These are phyloP conservation scores for Mucor irregularis DNA, from an alignment of 371 early-diverging fungal species.

Conservation along the genomic window DNA sequence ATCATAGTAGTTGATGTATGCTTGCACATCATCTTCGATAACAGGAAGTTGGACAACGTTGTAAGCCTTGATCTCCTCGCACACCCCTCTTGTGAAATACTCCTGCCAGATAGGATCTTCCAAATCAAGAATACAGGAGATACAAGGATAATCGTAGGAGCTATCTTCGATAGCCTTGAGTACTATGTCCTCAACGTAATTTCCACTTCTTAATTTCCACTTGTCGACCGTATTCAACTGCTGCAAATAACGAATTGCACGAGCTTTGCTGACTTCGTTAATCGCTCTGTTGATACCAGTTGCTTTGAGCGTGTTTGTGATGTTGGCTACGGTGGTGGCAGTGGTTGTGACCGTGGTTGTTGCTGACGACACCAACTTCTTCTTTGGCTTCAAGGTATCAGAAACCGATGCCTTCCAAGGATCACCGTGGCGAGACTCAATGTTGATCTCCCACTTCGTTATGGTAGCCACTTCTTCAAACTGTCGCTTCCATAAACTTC, in stretches of 20 bases:
- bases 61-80: slow-evolving; percentile 8
- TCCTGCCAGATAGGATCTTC: slow-evolving; percentile 8
- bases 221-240: neutral
- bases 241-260: neutral
- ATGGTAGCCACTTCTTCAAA: slow-evolving; percentile 2
- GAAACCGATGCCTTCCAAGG: slow-evolving; percentile 3
- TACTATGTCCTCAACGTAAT: slow-evolving; percentile 7
- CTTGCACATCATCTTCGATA: slow-evolving; percentile 8
- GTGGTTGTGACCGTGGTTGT: neutral
- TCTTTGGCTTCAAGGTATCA: slow-evolving; percentile 6
- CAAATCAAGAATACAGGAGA: slow-evolving; percentile 12
- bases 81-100: slow-evolving; percentile 11
- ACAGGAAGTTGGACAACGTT: slow-evolving; percentile 7
- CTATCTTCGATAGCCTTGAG: slow-evolving; percentile 4
- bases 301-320: too few species aligned
- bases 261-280: neutral
- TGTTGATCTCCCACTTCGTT: slow-evolving; percentile 4
- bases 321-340: slow-evolving; percentile 1
- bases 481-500: slow-evolving; percentile 4
- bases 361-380: too few species aligned
- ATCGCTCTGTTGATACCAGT: slow-evolving; percentile 1
- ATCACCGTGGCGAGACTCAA: slow-evolving; percentile 3
- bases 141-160: slow-evolving; percentile 3
- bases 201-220: slow-evolving; percentile 10
- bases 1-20: slow-evolving; percentile 3